Percentiles rank a stretch among this genome's conserved stretches.
phyloP scores from a whole-genome alignment of 129 eudicot species.

The Centrapalus pauciflorus region DNA sequence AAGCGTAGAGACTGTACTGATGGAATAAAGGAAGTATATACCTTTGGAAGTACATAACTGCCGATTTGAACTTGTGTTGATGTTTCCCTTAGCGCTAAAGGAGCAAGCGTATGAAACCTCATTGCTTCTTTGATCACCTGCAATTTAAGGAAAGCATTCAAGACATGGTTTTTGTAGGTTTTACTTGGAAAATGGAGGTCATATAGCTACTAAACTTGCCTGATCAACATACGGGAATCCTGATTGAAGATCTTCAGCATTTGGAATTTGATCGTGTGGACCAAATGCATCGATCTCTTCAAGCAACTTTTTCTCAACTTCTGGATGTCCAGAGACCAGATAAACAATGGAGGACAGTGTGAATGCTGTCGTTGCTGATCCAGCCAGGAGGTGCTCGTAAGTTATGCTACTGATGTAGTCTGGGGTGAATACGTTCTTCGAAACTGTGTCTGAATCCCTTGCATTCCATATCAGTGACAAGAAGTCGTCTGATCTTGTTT shows the following conservation, averaged over 20 bases:
- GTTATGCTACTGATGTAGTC: slow-evolving; percentile 80
- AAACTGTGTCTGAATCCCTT: slow-evolving; percentile 50
- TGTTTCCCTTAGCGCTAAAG: slow-evolving; percentile 90
- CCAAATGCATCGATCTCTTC: slow-evolving; percentile 82
- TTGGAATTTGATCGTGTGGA: slow-evolving; percentile 52
- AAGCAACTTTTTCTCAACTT: slow-evolving; percentile 76
- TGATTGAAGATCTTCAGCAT: slow-evolving; percentile 72
- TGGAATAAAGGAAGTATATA: slow-evolving; percentile 16
- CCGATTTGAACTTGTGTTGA: slow-evolving; percentile 74
- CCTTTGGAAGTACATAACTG: slow-evolving; percentile 90
- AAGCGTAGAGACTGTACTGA: background rate
- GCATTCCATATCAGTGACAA: slow-evolving; percentile 69
- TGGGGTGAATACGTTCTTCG: slow-evolving; percentile 54
- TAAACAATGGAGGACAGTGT: slow-evolving; percentile 67
- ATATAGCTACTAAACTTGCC: slow-evolving; percentile 32
- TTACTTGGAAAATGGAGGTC: background rate
- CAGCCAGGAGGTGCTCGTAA: slow-evolving; percentile 90
- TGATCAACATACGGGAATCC: slow-evolving; percentile 82
- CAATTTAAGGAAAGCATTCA: background rate
- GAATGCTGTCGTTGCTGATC: slow-evolving; percentile 89
- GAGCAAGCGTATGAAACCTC: slow-evolving; percentile 81
- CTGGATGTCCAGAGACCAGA: slow-evolving; percentile 69
- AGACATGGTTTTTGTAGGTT: background rate
- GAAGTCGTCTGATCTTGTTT: slow-evolving; percentile 55
- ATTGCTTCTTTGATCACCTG: slow-evolving; percentile 92